phyloP scores from a whole-genome alignment of 176 grass and related monocot genomes.

The Carex littledalei region DNA sequence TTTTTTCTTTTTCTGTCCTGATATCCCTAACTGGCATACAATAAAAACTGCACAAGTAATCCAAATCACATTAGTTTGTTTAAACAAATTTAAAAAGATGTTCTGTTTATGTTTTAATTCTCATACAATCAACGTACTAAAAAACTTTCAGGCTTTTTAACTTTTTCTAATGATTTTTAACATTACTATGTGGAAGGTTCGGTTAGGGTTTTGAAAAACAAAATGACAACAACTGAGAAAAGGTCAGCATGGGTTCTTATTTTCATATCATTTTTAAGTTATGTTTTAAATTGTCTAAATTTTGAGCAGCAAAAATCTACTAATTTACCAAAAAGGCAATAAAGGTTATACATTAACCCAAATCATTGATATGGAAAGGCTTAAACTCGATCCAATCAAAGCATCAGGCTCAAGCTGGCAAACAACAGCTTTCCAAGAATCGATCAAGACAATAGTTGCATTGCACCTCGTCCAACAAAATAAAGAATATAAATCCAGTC shows the following conservation, averaged over 20 bases:
- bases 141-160: not conserved
- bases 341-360: not conserved
- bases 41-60: not conserved
- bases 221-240: not conserved
- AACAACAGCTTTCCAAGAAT: not conserved
- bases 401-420: not conserved
- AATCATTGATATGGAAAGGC: not conserved
- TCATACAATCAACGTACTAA: not conserved
- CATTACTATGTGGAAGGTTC: not conserved
- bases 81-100: too few relatives aligned
- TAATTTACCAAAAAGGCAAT: not conserved
- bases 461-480: not conserved
- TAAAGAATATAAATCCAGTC: too few relatives aligned
- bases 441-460: not conserved
- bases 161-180: not conserved
- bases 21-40: not conserved
- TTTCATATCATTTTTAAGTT: too few relatives aligned
- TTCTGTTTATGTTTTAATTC: not conserved
- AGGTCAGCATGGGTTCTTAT: not conserved
- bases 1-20: not conserved
- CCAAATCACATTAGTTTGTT: not conserved
- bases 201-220: not conserved
- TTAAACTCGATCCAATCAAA: not conserved
- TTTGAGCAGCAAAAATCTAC: not conserved
- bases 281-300: not conserved